Conservation (phyloP, 371 early-diverging fungal species). For the Mucor saturninus region DNA sequence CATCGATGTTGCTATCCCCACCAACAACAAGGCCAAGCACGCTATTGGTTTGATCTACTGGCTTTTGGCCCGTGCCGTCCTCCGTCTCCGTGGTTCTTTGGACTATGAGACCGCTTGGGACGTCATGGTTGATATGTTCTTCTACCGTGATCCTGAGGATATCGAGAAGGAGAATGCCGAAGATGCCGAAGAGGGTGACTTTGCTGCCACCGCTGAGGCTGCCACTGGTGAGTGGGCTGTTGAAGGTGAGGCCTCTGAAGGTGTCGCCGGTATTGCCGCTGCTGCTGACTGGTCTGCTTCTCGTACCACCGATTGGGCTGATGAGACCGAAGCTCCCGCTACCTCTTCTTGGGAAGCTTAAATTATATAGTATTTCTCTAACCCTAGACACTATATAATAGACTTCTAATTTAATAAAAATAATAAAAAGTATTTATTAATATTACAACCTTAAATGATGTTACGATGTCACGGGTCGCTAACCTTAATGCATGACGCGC, state of each 20-base stretch:
- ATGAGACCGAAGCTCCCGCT: slow-evolving; percentile 36
- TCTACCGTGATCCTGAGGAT: slow-evolving; percentile 94
- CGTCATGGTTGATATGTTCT: slow-evolving; percentile 99
- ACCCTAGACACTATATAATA: no score
- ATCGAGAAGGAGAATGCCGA: slow-evolving; percentile 73
- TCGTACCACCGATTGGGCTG: slow-evolving; percentile 39
- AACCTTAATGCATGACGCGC: no score
- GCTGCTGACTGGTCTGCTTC: slow-evolving; percentile 42
- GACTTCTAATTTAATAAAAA: no score
- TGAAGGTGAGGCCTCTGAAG: slow-evolving; percentile 40
- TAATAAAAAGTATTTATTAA: no score
- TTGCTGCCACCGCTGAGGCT: slow-evolving; percentile 28
- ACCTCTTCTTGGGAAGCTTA: slow-evolving; percentile 44
- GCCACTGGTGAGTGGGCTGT: slow-evolving; percentile 38
- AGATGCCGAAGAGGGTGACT: slow-evolving; percentile 35
- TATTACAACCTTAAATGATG: no score
- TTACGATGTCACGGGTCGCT: no score
- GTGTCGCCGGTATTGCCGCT: slow-evolving; percentile 45
- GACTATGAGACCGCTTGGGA: slow-evolving; percentile 86
- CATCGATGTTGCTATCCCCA: slow-evolving; percentile 99
- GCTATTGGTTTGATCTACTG: slow-evolving; percentile 98
- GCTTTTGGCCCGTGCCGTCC: slow-evolving; percentile 97
- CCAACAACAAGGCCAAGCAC: slow-evolving; percentile 99
- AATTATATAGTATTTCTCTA: slow-evolving; percentile 10
- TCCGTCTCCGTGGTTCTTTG: slow-evolving; percentile 96